Evolutionary conservation across 2,329 filamentous ascomycete genomes (phyloP).

Genomic region (Stagonosporopsis rhizophila): DNA sequence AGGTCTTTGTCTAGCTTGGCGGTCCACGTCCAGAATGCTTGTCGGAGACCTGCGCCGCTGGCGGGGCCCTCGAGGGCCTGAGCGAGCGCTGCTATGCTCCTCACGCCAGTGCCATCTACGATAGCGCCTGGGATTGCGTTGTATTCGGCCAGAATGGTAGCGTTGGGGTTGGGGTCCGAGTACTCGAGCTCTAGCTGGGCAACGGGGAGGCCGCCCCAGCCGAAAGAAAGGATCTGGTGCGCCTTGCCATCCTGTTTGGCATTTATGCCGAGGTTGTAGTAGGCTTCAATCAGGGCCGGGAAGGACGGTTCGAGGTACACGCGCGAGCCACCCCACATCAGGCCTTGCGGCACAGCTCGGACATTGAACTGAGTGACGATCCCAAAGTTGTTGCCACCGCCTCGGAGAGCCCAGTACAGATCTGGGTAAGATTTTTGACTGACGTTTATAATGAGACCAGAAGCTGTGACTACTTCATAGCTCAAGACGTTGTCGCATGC

Average conservation of each 20-base stretch:
- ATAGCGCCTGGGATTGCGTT: slow-evolving; percentile 28
- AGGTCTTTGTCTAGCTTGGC: slow-evolving; percentile 36
- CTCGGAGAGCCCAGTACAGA: slow-evolving; percentile 50
- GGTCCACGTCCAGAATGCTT: slow-evolving; percentile 40
- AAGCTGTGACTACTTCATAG: slow-evolving; percentile 43
- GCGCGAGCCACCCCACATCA: slow-evolving; percentile 40
- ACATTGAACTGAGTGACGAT: slow-evolving; percentile 42
- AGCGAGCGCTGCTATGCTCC: slow-evolving; percentile 32
- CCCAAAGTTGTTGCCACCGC: slow-evolving; percentile 48
- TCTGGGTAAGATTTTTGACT: slow-evolving; percentile 43
- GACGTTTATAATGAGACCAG: slow-evolving; percentile 26
- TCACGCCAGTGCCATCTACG: slow-evolving; percentile 25
- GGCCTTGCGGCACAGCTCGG: slow-evolving; percentile 26
- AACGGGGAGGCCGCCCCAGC: slow-evolving; percentile 18
- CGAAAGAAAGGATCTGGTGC: slow-evolving; percentile 39
- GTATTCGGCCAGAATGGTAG: slow-evolving; percentile 37
- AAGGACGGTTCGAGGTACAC: slow-evolving; percentile 21
- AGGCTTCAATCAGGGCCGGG: slow-evolving; percentile 32
- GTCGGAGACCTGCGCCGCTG: slow-evolving; percentile 23
- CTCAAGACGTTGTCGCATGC: slow-evolving; percentile 44
- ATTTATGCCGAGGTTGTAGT: slow-evolving; percentile 35
- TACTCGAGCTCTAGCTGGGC: slow-evolving; percentile 35
- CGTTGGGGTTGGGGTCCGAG: slow-evolving; percentile 31
- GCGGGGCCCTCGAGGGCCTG: slow-evolving; percentile 16
- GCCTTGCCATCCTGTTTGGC: slow-evolving; percentile 31